Evolutionary conservation across 2,329 filamentous ascomycete genomes (phyloP), one percentile per base, ranked within the genome.

Genomic region (Beauveria sp.): DNA sequence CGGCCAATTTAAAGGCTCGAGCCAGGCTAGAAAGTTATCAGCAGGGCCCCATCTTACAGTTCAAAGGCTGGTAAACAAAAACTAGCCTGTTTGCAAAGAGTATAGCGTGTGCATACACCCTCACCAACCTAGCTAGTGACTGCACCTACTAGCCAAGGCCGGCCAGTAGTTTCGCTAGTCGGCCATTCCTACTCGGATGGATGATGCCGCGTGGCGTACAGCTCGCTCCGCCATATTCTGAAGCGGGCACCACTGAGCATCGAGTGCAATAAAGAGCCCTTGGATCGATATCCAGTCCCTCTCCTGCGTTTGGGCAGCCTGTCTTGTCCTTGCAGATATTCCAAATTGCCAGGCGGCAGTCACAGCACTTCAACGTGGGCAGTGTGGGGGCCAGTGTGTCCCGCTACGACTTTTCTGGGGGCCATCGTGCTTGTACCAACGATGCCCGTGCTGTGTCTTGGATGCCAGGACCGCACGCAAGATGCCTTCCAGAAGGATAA

Each of bases 171-270:
- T 20, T 34, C n/a, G 57, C 48, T 20, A 41, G 18, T 16, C 34
- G 6, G 20, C 59, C 44, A 48, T 34, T 55, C 52, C 43, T 44
- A 18, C 43, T 61, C 59, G 59, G 59, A 55, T 56, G 14, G 20
- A 44, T 12, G 14, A 43, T 61, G 59, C 59, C 59, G 59, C 40
- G 59, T 61, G 59, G 59, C 59, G 51, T 37, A 30, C 22, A 24
- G 4, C 26, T 41, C 43, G 14, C 58, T 51, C 51, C 50, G 48
- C 48, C 58, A 40, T 30, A 18, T 14, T 30, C 43, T 44, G 2
- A 28, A 46, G 57, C 57, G 57, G 57, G 56, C 50, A 59, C 57
- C 57, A 59, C 50, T 59, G 48, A 53, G 50, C 16, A n/a, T n/a
- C 47, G 16, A 53, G 48, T n/a, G 26, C 26, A 40, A 52, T 52